Evolutionary conservation across 2,329 filamentous ascomycete species (phyloP).

Genomic region (Alternaria conjuncta): DNA sequence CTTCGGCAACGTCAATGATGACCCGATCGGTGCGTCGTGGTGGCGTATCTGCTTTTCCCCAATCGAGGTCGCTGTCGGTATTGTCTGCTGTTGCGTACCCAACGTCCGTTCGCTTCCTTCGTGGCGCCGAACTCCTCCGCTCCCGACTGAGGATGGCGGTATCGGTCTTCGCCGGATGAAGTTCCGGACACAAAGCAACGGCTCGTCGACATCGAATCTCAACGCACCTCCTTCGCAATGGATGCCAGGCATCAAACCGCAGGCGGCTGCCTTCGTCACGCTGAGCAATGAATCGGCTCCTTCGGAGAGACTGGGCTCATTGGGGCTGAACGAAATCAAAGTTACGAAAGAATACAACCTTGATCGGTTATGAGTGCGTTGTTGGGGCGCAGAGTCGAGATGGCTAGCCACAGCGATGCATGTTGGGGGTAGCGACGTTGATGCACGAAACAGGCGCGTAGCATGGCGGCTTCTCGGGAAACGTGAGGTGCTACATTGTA

Average conservation of each 20-base stretch:
- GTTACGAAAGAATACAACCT: constrained; percentile 29
- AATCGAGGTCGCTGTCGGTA: constrained; percentile 28
- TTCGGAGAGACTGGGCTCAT: constrained; percentile 11
- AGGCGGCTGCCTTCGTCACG: constrained; percentile 24
- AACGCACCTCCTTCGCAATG: constrained; percentile 20
- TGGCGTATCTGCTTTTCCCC: constrained; percentile 28
- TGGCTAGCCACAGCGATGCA: neutral
- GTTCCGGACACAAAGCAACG: constrained; percentile 20
- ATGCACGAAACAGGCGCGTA: neutral
- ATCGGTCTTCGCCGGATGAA: constrained; percentile 24
- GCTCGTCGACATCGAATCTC: constrained; percentile 26
- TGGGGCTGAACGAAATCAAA: constrained; percentile 25
- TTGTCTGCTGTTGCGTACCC: constrained; percentile 28
- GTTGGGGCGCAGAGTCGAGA: neutral
- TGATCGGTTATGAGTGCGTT: constrained; percentile 15
- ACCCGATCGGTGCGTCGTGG: constrained; percentile 27
- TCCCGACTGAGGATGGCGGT: constrained; percentile 11
- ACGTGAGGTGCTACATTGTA: neutral
- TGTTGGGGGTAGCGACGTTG: neutral
- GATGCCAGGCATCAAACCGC: constrained; percentile 16
- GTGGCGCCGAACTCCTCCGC: constrained; percentile 16
- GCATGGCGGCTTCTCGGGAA: neutral
- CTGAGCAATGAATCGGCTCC: constrained; percentile 19
- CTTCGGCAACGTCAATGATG: constrained; percentile 19
- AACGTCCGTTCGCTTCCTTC: constrained; percentile 15